A percentile compares a stretch with the other conserved stretches of the same genome.
phyloP scores from a whole-genome alignment of 1,139 yeast species.

The Magnusiomyces ingens region DNA sequence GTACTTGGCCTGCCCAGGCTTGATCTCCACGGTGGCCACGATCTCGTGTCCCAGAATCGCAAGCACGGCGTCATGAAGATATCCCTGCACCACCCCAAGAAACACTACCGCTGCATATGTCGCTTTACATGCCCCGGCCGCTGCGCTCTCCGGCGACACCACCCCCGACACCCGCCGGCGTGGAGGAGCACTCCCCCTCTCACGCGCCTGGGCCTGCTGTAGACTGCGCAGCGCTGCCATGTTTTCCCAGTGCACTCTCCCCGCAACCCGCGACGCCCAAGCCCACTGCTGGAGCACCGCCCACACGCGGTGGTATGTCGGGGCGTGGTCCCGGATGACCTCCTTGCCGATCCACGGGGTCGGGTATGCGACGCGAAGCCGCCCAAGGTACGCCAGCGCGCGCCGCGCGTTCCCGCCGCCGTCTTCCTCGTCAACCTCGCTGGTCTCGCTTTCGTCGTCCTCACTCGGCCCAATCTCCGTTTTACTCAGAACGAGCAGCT shows the following conservation, averaged over 20 bases:
- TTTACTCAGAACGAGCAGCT: too few relatives aligned
- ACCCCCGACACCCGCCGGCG: too few relatives aligned
- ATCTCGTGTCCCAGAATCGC: neutral
- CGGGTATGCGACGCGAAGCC: slow-evolving; percentile 1
- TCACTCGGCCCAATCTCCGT: too few relatives aligned
- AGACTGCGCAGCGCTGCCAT: neutral
- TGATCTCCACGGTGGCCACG: neutral
- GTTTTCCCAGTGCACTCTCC: neutral
- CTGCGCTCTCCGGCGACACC: too few relatives aligned
- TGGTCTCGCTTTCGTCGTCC: too few relatives aligned
- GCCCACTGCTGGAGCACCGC: slow-evolving; percentile 4
- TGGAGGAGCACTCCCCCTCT: too few relatives aligned
- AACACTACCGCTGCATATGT: neutral
- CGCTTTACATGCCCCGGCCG: neutral
- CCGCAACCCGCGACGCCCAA: slow-evolving; percentile 1
- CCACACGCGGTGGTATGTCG: slow-evolving; percentile 3
- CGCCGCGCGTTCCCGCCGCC: too few relatives aligned
- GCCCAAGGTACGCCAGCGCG: neutral
- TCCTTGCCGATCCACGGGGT: slow-evolving; percentile 5
- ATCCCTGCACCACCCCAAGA: neutral
- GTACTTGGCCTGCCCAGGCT: neutral
- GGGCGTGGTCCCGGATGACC: slow-evolving; percentile 1
- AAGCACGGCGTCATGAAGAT: slow-evolving; percentile 1
- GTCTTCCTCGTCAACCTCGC: too few relatives aligned
- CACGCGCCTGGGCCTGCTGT: too few relatives aligned